Percentiles rank a stretch among this genome's conserved stretches.
phyloP scores from a whole-genome alignment of 139 green algal species.

The Auxenochlorella protothecoides region DNA sequence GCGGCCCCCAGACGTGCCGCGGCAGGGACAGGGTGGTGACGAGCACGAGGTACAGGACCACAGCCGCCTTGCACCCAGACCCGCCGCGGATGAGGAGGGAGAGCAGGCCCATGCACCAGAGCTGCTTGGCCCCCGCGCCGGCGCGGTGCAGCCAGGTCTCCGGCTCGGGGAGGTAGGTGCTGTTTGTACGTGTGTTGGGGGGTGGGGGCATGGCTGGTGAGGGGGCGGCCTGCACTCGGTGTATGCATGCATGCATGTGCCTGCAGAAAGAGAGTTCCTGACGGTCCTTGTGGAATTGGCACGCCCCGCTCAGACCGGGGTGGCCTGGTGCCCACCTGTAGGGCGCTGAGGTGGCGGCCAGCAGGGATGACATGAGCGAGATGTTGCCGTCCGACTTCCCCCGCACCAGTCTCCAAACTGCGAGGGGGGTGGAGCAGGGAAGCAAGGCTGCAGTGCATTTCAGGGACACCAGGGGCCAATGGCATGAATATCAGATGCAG shows the following conservation, averaged over 20 bases:
- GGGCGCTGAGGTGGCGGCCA: constrained; percentile 6
- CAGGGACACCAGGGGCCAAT: no score
- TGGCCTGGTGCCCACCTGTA: constrained; percentile 4
- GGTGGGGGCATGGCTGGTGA: neutral
- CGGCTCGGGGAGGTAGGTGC: constrained; percentile 23
- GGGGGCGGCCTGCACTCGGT: neutral
- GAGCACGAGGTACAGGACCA: neutral
- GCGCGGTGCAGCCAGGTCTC: constrained; percentile 17
- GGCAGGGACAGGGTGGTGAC: constrained; percentile 12
- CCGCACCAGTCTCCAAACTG: no score
- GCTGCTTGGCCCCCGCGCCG: constrained; percentile 21
- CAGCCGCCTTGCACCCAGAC: constrained; percentile 5
- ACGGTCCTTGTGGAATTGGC: no score
- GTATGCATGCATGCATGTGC: no score
- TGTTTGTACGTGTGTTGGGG: neutral
- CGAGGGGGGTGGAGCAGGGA: no score
- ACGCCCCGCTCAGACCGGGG: neutral
- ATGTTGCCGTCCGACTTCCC: no score
- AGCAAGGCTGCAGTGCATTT: no score
- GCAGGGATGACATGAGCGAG: constrained; percentile 2
- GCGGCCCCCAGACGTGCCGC: constrained; percentile 14
- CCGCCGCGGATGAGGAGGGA: constrained; percentile 4
- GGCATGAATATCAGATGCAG: no score
- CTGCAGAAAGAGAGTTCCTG: no score
- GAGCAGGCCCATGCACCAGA: constrained; percentile 20